A percentile compares a stretch with the other conserved stretches of the same genome.
Conservation (phyloP, 2,329 filamentous ascomycete species). For the Epichloe aotearoae region DNA sequence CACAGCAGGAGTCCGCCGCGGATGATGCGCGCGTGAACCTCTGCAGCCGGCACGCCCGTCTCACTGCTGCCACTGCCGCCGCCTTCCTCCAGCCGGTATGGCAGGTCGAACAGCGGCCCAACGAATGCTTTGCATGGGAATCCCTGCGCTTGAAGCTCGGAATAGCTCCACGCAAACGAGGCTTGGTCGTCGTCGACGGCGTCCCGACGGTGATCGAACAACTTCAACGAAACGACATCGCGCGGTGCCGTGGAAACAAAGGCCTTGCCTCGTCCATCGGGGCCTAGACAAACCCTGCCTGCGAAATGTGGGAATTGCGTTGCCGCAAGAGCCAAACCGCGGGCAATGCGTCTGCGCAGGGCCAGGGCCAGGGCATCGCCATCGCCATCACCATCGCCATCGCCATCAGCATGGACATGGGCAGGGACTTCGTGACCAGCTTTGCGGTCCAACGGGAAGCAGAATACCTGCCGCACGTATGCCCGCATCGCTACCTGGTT, state of each 20-base stretch:
- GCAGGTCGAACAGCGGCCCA: slow-evolving; percentile 11
- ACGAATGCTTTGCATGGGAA: slow-evolving; percentile 20
- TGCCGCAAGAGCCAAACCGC: slow-evolving; percentile 7
- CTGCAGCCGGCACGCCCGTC: slow-evolving; percentile 21
- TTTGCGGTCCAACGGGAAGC: slow-evolving; percentile 5
- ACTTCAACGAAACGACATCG: slow-evolving; percentile 11
- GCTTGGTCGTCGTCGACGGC: neutral
- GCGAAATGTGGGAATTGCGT: slow-evolving; percentile 15
- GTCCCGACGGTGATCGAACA: slow-evolving; percentile 5
- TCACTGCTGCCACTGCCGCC: neutral
- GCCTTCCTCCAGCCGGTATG: slow-evolving; percentile 3
- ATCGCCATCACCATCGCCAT: neutral
- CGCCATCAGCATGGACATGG: neutral
- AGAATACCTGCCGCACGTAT: slow-evolving; percentile 10
- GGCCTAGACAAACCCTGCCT: slow-evolving; percentile 13
- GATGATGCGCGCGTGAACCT: slow-evolving; percentile 25
- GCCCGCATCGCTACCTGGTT: slow-evolving; percentile 9
- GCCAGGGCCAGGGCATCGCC: neutral
- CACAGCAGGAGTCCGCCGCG: slow-evolving; percentile 24
- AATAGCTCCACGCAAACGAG: slow-evolving; percentile 14
- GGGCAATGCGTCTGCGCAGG: slow-evolving; percentile 2
- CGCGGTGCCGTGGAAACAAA: slow-evolving; percentile 8
- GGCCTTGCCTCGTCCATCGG: slow-evolving; percentile 7
- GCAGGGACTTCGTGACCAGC: neutral
- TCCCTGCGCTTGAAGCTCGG: slow-evolving; percentile 12